These are phyloP conservation scores for Epichloe bromicola DNA, from an alignment of 2,329 filamentous ascomycete genomes.

Conservation along the genomic window DNA sequence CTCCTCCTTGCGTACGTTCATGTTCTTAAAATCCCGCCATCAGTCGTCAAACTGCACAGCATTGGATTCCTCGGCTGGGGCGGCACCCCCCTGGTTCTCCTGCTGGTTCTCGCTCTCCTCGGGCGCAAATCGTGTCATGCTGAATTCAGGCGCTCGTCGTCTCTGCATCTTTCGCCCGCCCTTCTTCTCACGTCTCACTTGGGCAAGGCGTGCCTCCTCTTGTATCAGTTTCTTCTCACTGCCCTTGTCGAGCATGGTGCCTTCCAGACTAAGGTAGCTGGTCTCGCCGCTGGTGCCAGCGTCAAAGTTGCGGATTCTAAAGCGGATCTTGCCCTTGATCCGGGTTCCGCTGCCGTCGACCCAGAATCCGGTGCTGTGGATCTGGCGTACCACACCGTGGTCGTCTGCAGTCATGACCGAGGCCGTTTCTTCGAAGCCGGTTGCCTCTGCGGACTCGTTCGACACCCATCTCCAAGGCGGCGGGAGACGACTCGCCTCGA, in stretches of 20 bases:
- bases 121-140: conserved; percentile 40
- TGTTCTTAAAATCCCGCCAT: not conserved
- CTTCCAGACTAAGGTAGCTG: conserved; percentile 75
- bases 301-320: conserved; percentile 77
- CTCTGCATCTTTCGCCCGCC: conserved; percentile 17
- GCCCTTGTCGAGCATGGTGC: conserved; percentile 63
- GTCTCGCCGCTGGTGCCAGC: conserved; percentile 61
- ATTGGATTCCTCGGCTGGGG: conserved; percentile 12
- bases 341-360: conserved; percentile 55
- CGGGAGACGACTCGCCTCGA: conserved; percentile 66
- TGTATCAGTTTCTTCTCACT: conserved; percentile 46
- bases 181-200: conserved; percentile 23
- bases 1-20: not conserved
- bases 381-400: conserved; percentile 39
- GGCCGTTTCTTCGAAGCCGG: conserved; percentile 28
- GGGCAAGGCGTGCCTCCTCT: conserved; percentile 30
- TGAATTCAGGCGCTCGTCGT: conserved; percentile 36
- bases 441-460: conserved; percentile 28
- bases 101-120: conserved; percentile 26
- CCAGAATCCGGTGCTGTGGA: conserved; percentile 58
- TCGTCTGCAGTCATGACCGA: conserved; percentile 30
- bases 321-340: conserved; percentile 58
- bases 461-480: conserved; percentile 68
- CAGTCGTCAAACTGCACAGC: not conserved
- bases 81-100: conserved; percentile 9